Percentiles rank a stretch among this genome's conserved stretches.
Conservation (phyloP, 169 alveolate genomes). For the Cyclospora cayetanensis region DNA sequence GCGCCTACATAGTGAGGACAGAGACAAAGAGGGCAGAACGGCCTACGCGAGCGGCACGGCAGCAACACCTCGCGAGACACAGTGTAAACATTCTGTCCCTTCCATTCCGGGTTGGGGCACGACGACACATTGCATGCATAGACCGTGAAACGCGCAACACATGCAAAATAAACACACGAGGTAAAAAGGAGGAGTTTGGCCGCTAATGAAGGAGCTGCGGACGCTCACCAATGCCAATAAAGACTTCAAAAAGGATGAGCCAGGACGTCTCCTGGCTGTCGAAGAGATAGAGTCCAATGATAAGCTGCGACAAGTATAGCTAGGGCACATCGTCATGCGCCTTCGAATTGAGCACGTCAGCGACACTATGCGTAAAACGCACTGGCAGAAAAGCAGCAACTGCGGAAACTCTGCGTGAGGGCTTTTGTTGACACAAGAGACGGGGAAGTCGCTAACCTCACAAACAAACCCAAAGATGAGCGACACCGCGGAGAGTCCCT, state of each 20-base stretch:
- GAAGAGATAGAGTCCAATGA: slow-evolving; percentile 92
- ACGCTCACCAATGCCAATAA: slow-evolving; percentile 85
- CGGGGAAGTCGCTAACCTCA: slow-evolving; percentile 69
- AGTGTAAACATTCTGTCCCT: neutral
- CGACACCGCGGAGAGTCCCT: slow-evolving; percentile 93
- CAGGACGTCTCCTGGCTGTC: slow-evolving; percentile 94
- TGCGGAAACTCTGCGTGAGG: too few relatives aligned
- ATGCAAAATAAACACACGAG: neutral
- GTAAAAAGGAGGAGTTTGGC: neutral
- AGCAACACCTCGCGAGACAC: neutral
- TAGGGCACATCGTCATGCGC: neutral
- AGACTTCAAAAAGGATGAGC: slow-evolving; percentile 90
- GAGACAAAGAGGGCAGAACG: neutral
- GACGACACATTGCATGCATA: too few relatives aligned
- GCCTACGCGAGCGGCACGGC: neutral
- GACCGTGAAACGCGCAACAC: too few relatives aligned
- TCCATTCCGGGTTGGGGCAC: too few relatives aligned
- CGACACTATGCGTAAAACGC: neutral
- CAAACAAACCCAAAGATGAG: slow-evolving; percentile 89
- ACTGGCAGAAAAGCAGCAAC: neutral
- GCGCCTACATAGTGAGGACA: neutral
- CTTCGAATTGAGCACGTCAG: neutral
- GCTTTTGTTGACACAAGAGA: too few relatives aligned
- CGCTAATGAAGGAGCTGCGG: neutral
- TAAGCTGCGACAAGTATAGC: slow-evolving; percentile 69